Evolutionary conservation across 208 protist genomes (phyloP).

Genomic region (Kentomonas sorsogonicus): DNA sequence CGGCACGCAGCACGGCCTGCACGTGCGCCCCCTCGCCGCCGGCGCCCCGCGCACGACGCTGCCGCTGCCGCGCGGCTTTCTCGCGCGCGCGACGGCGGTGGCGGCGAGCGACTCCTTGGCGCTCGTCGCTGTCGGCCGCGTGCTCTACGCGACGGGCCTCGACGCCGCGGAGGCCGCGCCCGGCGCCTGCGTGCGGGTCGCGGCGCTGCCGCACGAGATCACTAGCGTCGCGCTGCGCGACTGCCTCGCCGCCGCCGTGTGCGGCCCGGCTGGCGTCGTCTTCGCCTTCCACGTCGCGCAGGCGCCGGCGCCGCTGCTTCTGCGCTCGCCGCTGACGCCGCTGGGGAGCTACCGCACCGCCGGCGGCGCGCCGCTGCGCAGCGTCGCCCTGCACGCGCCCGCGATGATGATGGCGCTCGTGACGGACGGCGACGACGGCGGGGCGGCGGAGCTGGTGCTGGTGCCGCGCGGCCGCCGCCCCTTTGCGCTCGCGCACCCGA

Average conservation of each 20-base stretch:
- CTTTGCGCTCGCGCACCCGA: neutral
- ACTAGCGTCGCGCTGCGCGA: constrained; percentile 25
- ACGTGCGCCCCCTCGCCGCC: neutral
- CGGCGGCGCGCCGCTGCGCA: constrained; percentile 27
- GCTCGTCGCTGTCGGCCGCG: constrained; percentile 3
- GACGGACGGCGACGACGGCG: constrained; percentile 30
- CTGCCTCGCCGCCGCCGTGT: constrained; percentile 25
- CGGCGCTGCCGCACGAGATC: constrained; percentile 17
- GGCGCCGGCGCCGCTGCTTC: constrained; percentile 15
- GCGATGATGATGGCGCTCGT: constrained; percentile 53
- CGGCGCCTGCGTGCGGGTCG: constrained; percentile 12
- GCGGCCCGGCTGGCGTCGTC: constrained; percentile 24
- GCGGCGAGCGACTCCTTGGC: neutral
- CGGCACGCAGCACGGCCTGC: neutral
- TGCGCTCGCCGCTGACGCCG: constrained; percentile 12
- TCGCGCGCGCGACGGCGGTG: neutral
- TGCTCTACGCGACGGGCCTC: constrained; percentile 13
- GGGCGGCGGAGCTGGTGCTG: constrained; percentile 54
- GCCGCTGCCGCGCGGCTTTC: too few relatives aligned
- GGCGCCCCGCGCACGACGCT: neutral
- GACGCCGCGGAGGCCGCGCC: constrained; percentile 16
- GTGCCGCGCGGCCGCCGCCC: constrained; percentile 24
- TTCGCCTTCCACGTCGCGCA: constrained; percentile 26
- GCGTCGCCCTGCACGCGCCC: constrained; percentile 34
- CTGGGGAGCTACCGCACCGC: constrained; percentile 31